Evolutionary conservation across 257 asterid genomes (phyloP), one percentile per base, ranked within the genome.

Genomic region (Leonotis leonurus): DNA sequence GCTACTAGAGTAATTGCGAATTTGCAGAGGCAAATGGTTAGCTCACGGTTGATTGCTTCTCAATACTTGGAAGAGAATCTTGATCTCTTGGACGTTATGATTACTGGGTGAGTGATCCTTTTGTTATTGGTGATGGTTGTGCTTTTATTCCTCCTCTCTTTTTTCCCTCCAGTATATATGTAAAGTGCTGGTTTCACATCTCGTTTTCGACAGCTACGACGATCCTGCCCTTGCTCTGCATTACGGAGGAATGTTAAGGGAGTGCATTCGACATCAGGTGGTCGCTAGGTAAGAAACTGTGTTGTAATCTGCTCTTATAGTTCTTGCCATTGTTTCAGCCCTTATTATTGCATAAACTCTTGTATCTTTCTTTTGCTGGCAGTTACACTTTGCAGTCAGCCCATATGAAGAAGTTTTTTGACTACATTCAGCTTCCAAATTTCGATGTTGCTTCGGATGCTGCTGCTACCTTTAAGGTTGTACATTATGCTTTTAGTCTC

Each of bases 371-470:
- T 39, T 36, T 20, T 55, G 17, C 46, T 14, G 70, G 75, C 79
- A 91, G 98, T 41, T 80, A 86, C 32, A 80, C 88, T 48, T 75
- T 91, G 79, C 73, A 77, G 62, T 80, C 92, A 10, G 77, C 70
- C 76, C 82, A 85, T 54, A 69, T 86, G 85, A 76, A 68, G 76
- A 83, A 78, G 80, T 84, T 88, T 21, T 88, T 91, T 40, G 85
- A 80, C 74, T 79, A 86, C 57, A 83, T 88, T 35, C 93, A 86
- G 70, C 88, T 91, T 60, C 96, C 96, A 53, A 89, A 78, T 53
- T 91, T 91, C 60, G 95, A 91, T 48, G 89, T 84, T 78, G 98
- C 98, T 67, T 90, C 98, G n/a, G 96, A 91, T 83, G 97, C 93
- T 54, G 69, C 87, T 60, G 77, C 94, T 17, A 84, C 96, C 65